phyloP scores from a whole-genome alignment of 306 rosid species.

The Cicer yamashitae region DNA sequence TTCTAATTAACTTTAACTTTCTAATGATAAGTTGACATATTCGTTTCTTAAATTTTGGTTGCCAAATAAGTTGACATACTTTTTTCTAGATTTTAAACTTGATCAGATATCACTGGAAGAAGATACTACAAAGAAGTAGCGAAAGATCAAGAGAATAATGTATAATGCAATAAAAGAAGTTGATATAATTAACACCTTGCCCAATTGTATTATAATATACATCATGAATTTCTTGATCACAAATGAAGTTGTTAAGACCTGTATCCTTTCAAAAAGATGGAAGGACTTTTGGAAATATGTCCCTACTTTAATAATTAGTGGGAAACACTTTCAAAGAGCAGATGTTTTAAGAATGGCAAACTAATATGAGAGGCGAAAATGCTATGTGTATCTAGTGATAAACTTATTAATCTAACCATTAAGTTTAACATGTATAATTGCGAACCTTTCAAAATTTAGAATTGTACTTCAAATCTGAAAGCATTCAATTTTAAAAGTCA shows the following conservation, averaged over 20 bases:
- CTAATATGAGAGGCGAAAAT: neutral
- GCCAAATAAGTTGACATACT: too few relatives aligned
- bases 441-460: neutral
- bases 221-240: neutral
- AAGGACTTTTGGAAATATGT: neutral
- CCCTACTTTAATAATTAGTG: neutral
- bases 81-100: too few relatives aligned
- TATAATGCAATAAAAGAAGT: neutral
- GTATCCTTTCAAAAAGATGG: neutral
- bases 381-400: neutral
- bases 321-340: neutral
- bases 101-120: neutral
- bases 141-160: too few relatives aligned
- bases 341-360: neutral
- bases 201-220: neutral
- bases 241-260: neutral
- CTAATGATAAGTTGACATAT: too few relatives aligned
- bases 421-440: neutral
- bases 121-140: neutral
- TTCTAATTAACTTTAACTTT: too few relatives aligned
- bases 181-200: neutral
- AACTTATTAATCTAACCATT: neutral
- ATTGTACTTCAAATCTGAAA: neutral
- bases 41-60: too few relatives aligned
- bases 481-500: neutral